These are phyloP conservation scores for Trichophyton schoenleinii DNA, from an alignment of 2,329 filamentous ascomycete genomes.

Conservation along the genomic window DNA sequence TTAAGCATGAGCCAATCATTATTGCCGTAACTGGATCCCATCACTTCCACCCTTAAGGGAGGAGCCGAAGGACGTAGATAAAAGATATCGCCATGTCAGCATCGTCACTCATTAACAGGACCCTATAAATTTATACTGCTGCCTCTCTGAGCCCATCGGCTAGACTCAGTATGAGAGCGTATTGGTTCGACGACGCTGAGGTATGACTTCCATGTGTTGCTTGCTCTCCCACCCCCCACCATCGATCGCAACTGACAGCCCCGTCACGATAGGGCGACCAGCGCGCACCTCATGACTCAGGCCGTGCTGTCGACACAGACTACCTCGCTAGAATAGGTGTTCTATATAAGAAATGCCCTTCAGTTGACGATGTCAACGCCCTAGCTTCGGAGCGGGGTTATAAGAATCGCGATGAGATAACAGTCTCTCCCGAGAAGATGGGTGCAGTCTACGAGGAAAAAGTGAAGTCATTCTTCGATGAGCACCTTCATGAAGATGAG, in stretches of 20 bases:
- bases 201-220: slow-evolving; percentile 29
- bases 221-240: background rate
- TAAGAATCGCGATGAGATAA: slow-evolving; percentile 90
- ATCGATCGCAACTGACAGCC: background rate
- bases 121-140: background rate
- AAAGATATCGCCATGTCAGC: background rate
- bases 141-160: background rate
- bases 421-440: slow-evolving; percentile 74
- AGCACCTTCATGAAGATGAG: slow-evolving; percentile 96
- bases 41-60: background rate
- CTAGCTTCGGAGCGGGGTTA: slow-evolving; percentile 68
- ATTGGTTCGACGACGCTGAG: slow-evolving; percentile 56
- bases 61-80: background rate
- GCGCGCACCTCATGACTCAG: slow-evolving; percentile 78
- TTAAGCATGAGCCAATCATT: background rate
- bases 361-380: slow-evolving; percentile 54
- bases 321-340: slow-evolving; percentile 68
- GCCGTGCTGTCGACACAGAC: slow-evolving; percentile 50
- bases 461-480: slow-evolving; percentile 83
- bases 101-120: background rate
- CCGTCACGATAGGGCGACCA: slow-evolving; percentile 65
- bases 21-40: too few species aligned
- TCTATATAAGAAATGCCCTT: slow-evolving; percentile 57
- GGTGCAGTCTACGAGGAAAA: slow-evolving; percentile 82
- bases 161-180: slow-evolving; percentile 49